Conservation (phyloP, 2,329 filamentous ascomycete genomes). For the Corynespora cassiicola region DNA sequence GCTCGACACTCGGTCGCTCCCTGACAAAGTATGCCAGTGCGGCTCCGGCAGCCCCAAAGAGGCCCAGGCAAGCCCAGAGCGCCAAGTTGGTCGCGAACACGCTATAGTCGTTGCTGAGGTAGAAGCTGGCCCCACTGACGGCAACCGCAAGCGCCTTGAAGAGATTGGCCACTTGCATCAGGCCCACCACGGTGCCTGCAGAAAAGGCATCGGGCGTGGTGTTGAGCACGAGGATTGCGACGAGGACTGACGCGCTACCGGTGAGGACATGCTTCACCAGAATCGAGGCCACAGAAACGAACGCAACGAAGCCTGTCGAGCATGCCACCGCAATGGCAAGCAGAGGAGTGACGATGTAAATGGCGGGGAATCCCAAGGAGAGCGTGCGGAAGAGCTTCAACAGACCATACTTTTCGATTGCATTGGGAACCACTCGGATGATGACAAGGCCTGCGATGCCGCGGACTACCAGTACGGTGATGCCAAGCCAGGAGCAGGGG, state of each 20-base stretch:
- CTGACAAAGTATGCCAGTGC: conserved; percentile 53
- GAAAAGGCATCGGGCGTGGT: conserved; percentile 55
- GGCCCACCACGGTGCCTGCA: conserved; percentile 55
- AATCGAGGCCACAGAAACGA: conserved; percentile 49
- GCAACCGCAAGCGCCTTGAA: conserved; percentile 57
- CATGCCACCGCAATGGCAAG: conserved; percentile 45
- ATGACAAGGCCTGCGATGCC: conserved; percentile 49
- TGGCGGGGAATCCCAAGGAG: conserved; percentile 47
- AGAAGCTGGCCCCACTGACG: conserved; percentile 53
- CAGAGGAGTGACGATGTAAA: conserved; percentile 50
- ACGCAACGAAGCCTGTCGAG: conserved; percentile 37
- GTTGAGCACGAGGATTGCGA: conserved; percentile 55
- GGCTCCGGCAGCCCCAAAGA: conserved; percentile 50
- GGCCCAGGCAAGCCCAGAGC: conserved; percentile 51
- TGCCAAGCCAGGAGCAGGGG: conserved; percentile 52
- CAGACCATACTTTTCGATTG: conserved; percentile 48
- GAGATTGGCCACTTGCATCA: conserved; percentile 54
- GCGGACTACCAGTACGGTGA: conserved; percentile 51
- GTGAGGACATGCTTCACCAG: conserved; percentile 52
- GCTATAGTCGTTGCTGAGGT: conserved; percentile 51
- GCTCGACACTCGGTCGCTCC: conserved; percentile 52
- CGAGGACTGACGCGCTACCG: conserved; percentile 50
- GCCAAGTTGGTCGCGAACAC: conserved; percentile 52
- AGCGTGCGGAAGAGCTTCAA: conserved; percentile 51
- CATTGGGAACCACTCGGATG: conserved; percentile 43